Base-by-base conservation (phyloP, 164 flowering plant species). In the Pachysandra terminalis region DNA sequence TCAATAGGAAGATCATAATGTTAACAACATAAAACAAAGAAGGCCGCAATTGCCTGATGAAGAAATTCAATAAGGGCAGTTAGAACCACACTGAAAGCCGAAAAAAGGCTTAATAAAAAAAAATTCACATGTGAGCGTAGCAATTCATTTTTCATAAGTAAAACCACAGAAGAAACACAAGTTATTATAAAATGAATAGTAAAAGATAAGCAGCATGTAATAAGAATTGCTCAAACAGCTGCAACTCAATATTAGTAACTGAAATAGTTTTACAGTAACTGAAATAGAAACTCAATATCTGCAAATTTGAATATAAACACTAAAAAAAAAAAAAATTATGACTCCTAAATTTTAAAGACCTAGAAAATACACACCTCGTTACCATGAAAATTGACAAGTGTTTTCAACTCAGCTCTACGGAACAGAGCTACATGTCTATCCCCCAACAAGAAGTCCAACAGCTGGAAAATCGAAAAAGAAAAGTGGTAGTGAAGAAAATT, bases 401-500 rank as follows among this genome's bases (percentile, higher is more conserved):
- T 91, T 82, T 96, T 96, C 83, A 96, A 63, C 82, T 93, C 99
- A 75, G 99, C 98, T 79, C 99, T 83, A 64, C 98, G 97, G 67
- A 96, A 96, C 49, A 96, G 96, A 63, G 98, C 93, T 51, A 75
- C 86, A 76, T 81, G 97, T 26, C 83, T 80, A 67, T 85, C 79
- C 13, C 99, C 99, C 74, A 96, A 78, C 56, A 91, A 66, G 71
- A 16, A 82, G 75, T 96, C 99, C 55, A 96, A 69, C 41, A 96
- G 80, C 99, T 96, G 87, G 49, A 76, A 71, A 48, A 69, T 52
- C 9, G 72, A 15, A 58, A 4, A 75, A 65, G 19, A 72, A 17
- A 69, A 37, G 41, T n/a, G 25, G 37, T 1, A 27, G 59, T 35
- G 52, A 69, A 63, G 59, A 57, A 48, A 51, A 69, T 27, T 27